Percentiles rank a stretch among this genome's conserved stretches.
Evolutionary conservation across 1,284 basidiomycete species (phyloP).

Genomic region (Cutaneotrichosporon sp.): DNA sequence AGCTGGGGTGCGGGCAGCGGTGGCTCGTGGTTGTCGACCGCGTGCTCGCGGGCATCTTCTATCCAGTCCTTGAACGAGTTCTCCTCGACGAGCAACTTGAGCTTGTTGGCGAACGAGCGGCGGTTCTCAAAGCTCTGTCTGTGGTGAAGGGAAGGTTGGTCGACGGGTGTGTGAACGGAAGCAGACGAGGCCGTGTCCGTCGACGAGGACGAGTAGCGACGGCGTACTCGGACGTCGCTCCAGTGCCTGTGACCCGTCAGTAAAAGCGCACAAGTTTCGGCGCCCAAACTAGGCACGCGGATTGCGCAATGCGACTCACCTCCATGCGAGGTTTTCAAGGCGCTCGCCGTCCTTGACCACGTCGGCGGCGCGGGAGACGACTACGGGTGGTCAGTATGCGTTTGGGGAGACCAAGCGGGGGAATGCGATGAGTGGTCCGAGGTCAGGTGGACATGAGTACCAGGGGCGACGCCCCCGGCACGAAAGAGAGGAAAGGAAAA

Average conservation of each 20-base stretch:
- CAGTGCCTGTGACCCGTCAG: slow-evolving; percentile 33
- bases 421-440: background rate
- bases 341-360: slow-evolving; percentile 50
- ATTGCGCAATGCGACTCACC: slow-evolving; percentile 23
- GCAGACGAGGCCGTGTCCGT: slow-evolving; percentile 31
- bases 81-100: slow-evolving; percentile 43
- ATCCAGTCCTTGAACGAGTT: slow-evolving; percentile 51
- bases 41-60: slow-evolving; percentile 35
- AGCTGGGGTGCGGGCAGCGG: slow-evolving; percentile 1
- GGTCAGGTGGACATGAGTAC: background rate
- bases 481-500: background rate
- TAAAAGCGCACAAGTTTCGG: background rate
- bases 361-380: slow-evolving; percentile 47
- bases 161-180: slow-evolving; percentile 34
- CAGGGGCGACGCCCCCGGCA: background rate
- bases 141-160: slow-evolving; percentile 18
- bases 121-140: slow-evolving; percentile 28
- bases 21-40: background rate
- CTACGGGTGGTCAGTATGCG: slow-evolving; percentile 20
- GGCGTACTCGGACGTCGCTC: slow-evolving; percentile 28
- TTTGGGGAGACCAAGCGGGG: background rate
- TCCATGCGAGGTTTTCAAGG: slow-evolving; percentile 50
- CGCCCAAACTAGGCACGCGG: slow-evolving; percentile 1
- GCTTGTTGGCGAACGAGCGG: slow-evolving; percentile 41
- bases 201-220: slow-evolving; percentile 30